A percentile compares a stretch with the other conserved stretches of the same genome.
phyloP scores from a whole-genome alignment of 176 grass and related monocot genomes.

The Triticum timopheevii region DNA sequence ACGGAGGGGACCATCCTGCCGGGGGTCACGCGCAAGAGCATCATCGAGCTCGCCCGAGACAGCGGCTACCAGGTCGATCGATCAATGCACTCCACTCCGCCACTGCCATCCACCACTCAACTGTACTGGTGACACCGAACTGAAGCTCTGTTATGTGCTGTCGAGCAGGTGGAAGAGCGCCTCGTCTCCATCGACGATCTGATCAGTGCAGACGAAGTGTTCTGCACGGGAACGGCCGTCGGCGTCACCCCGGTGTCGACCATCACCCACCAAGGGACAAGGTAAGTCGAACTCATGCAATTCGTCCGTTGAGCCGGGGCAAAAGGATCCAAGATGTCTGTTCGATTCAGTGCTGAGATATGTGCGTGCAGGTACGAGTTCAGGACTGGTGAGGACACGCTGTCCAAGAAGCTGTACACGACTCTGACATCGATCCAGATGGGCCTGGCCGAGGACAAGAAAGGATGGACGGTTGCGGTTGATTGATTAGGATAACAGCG shows the following conservation, averaged over 20 bases:
- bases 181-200: constrained; percentile 75
- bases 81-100: neutral
- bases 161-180: constrained; percentile 64
- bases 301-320: neutral
- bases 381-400: constrained; percentile 55
- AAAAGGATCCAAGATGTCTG: neutral
- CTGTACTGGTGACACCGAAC: neutral
- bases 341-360: neutral
- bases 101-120: no score
- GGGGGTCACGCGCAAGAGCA: constrained; percentile 86
- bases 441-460: constrained; percentile 70
- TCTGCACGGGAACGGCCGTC: constrained; percentile 94
- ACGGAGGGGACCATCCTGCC: constrained; percentile 79
- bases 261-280: constrained; percentile 58
- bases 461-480: constrained; percentile 68
- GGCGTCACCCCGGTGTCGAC: constrained; percentile 70
- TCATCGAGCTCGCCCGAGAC: constrained; percentile 78
- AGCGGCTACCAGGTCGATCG: constrained; percentile 60
- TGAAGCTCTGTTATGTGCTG: neutral
- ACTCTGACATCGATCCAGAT: constrained; percentile 73
- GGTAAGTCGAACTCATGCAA: constrained; percentile 22
- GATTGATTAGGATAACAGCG: constrained; percentile 22
- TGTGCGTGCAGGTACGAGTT: constrained; percentile 57
- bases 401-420: constrained; percentile 60
- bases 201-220: constrained; percentile 71